A percentile compares a stretch with the other conserved stretches of the same genome.
phyloP scores from a whole-genome alignment of 2,329 filamentous ascomycete genomes.

The Alternaria consortialis region DNA sequence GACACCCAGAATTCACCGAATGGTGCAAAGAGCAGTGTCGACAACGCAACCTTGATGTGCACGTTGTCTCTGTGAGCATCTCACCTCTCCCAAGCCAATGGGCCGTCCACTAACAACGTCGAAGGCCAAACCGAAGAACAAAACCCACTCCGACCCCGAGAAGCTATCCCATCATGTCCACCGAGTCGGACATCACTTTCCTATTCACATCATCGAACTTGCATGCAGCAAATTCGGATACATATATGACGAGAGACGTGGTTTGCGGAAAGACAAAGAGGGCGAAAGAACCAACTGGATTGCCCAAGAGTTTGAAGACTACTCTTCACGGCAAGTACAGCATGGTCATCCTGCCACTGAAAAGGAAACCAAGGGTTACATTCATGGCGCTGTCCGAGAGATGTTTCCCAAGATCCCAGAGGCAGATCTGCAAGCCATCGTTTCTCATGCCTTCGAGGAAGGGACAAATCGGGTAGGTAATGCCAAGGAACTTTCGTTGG shows the following conservation, averaged over 20 bases:
- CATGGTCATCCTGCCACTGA: constrained; percentile 38
- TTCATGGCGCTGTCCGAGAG: constrained; percentile 67
- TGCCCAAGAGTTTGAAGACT: constrained; percentile 48
- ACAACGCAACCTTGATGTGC: constrained; percentile 62
- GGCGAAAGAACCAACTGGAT: constrained; percentile 40
- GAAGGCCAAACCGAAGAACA: constrained; percentile 57
- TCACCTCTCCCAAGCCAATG: not conserved
- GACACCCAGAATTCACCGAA: constrained; percentile 67
- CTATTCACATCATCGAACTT: constrained; percentile 65
- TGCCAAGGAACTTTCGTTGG: constrained; percentile 61
- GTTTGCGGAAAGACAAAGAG: constrained; percentile 33
- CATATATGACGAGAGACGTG: constrained; percentile 27
- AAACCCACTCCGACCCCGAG: constrained; percentile 59
- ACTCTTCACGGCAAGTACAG: constrained; percentile 37
- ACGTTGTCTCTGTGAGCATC: constrained; percentile 67
- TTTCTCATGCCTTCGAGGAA: constrained; percentile 68
- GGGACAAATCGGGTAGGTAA: constrained; percentile 67
- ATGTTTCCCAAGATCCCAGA: constrained; percentile 70
- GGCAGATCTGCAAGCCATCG: constrained; percentile 65
- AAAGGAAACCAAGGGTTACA: constrained; percentile 63
- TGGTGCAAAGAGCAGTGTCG: constrained; percentile 67
- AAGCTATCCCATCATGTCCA: constrained; percentile 68
- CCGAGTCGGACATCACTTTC: constrained; percentile 70
- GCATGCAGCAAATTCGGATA: constrained; percentile 62
- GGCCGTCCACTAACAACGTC: constrained; percentile 15